phyloP scores from a whole-genome alignment of 805 yeast species.

The Candida dendrica region DNA sequence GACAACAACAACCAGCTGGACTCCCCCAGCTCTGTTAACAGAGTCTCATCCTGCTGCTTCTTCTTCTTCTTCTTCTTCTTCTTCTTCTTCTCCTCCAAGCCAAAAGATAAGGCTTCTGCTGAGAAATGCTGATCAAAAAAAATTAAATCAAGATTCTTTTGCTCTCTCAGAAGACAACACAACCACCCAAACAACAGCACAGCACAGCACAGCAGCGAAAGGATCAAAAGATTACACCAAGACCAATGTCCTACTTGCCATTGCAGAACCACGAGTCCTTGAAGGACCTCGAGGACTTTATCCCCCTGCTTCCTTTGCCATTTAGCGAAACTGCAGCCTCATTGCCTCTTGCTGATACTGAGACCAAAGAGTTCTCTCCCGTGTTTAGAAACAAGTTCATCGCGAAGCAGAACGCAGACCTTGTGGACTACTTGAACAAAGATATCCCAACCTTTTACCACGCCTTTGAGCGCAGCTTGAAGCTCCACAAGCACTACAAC shows the following conservation, averaged over 20 bases:
- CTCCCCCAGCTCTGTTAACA: too few species aligned
- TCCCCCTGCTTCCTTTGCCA: constrained; percentile 11
- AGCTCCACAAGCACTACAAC: constrained; percentile 27
- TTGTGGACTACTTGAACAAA: constrained; percentile 35
- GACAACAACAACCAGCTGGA: too few species aligned
- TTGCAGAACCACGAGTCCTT: constrained; percentile 2
- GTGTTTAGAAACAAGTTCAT: constrained; percentile 39
- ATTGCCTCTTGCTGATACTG: constrained; percentile 15
- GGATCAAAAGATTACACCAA: too few species aligned
- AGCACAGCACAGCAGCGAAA: too few species aligned
- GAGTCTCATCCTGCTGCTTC: too few species aligned
- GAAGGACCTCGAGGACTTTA: constrained; percentile 7
- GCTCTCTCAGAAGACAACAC: too few species aligned
- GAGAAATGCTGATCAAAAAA: too few species aligned
- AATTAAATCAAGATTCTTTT: too few species aligned
- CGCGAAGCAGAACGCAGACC: constrained; percentile 14
- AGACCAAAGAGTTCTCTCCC: constrained; percentile 39
- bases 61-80: too few species aligned
- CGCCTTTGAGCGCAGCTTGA: constrained; percentile 35
- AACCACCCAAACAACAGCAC: too few species aligned
- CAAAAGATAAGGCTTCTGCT: too few species aligned
- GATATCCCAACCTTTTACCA: constrained; percentile 36
- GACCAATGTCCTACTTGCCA: constrained; percentile 5
- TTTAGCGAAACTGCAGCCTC: constrained; percentile 14
- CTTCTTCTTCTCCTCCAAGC: too few species aligned